Evolutionary conservation across 345 rosid genomes (phyloP), one percentile per base, ranked within the genome.

Genomic region (Cardiospermum halicacabum): DNA sequence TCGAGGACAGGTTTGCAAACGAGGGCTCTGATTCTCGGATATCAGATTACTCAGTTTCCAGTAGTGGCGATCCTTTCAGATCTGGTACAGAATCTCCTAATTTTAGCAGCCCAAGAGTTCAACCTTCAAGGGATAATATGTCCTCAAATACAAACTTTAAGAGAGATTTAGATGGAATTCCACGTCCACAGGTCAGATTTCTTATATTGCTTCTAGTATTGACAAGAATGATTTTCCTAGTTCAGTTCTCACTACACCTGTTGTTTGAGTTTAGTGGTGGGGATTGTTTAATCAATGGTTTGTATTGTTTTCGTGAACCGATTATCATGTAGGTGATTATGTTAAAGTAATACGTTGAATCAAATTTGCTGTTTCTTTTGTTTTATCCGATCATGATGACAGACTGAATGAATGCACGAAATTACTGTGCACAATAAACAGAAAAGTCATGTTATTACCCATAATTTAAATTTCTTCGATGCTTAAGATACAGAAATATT

Each of bases 21-120:
- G 97, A 90, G 74, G 91, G 94, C 47, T 88, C 93, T 74, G 89
- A 75, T 78, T 80, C 90, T 54, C 81, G 93, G 75, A 78, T 78
- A 71, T 90, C 98, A 69, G 95, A 89, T 78, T 84, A 80, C 70
- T 91, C 97, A 61, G 79, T 77, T 53, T 91, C 89, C 47, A 85
- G 96, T 79, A 91, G 87, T 58, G 92, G 92, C 67, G 96, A 92
- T 77, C 74, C 79, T 34, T 76, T 73, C 76, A 83, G 82, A 78
- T 79, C 79, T 78, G 87, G 75, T 63, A 51, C 78, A 59, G 86
- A 65, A 57, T 94, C 97, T 65, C 96, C 96, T 56, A 84, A 69
- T 78, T 88, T 75, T 80, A 73, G 74, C 64, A 92, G 91, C 77
- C 94, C 91, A 10, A 80, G 76, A 19, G n/a, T 68, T 67, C 89